Conservation (phyloP, 495 filamentous ascomycete genomes). For the Podospora tetraspora region DNA sequence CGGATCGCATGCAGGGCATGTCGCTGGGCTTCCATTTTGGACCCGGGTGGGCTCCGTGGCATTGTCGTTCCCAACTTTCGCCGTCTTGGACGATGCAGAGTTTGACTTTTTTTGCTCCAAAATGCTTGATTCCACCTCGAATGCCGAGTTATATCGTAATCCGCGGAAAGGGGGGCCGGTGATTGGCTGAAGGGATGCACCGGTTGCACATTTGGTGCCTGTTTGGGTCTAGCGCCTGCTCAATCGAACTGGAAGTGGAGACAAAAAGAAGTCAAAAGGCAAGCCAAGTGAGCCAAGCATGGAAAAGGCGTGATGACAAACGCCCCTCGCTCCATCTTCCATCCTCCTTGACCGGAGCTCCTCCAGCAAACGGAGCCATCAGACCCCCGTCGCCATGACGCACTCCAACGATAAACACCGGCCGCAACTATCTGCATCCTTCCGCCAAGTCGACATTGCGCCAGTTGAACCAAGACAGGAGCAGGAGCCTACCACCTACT, state of each 20-base stretch:
- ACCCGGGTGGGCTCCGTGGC: not conserved
- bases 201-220: not conserved
- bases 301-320: slow-evolving; percentile 2
- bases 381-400: not conserved
- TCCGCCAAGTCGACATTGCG: not conserved
- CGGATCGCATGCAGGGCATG: slow-evolving; percentile 8
- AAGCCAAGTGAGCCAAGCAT: not conserved
- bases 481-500: too few species aligned
- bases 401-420: not conserved
- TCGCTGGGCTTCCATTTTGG: slow-evolving; percentile 6
- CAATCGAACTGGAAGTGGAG: not conserved
- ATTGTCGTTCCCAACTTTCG: not conserved
- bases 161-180: not conserved
- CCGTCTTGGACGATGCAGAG: not conserved
- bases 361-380: not conserved
- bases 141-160: not conserved
- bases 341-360: not conserved
- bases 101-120: not conserved
- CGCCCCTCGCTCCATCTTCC: not conserved
- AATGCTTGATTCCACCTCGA: not conserved
- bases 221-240: slow-evolving; percentile 1
- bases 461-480: not conserved
- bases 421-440: not conserved
- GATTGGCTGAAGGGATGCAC: not conserved
- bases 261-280: not conserved